These are phyloP conservation scores for Alternaria sp. DNA, from an alignment of 2,329 filamentous ascomycete genomes.

Conservation along the genomic window DNA sequence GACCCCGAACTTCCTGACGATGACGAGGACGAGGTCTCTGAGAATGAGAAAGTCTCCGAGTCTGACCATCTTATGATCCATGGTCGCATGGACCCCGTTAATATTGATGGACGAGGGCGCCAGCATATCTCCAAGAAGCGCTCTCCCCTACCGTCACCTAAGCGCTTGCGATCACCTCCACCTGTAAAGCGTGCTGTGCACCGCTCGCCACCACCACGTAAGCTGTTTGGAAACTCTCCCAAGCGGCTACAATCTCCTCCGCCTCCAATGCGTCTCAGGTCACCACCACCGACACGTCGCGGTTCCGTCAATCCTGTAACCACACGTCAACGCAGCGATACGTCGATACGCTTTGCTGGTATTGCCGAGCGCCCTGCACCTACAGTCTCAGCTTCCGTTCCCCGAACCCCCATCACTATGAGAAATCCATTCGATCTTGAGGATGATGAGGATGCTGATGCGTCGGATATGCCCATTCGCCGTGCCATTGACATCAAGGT, in stretches of 20 bases:
- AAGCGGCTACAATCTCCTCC: constrained; percentile 62
- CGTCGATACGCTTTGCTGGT: constrained; percentile 58
- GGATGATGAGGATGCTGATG: constrained; percentile 50
- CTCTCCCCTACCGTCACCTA: constrained; percentile 67
- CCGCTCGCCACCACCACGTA: constrained; percentile 57
- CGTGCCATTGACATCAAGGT: constrained; percentile 95
- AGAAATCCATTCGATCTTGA: constrained; percentile 47
- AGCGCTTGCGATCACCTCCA: constrained; percentile 66
- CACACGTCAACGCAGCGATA: constrained; percentile 51
- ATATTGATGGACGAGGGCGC: constrained; percentile 57
- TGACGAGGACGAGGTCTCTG: constrained; percentile 64
- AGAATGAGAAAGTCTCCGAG: constrained; percentile 53
- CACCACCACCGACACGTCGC: constrained; percentile 71
- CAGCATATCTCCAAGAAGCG: constrained; percentile 43
- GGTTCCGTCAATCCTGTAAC: constrained; percentile 49
- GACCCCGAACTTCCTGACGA: constrained; percentile 84
- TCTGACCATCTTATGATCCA: constrained; percentile 75
- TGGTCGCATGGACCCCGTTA: constrained; percentile 74
- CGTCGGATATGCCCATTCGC: constrained; percentile 71
- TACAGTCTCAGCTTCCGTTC: constrained; percentile 85
- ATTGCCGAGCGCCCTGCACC: constrained; percentile 71
- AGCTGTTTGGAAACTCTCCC: constrained; percentile 76
- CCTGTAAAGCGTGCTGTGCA: constrained; percentile 48
- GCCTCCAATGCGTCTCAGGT: constrained; percentile 59
- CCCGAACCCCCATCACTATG: constrained; percentile 71